Evolutionary conservation across 2,329 filamentous ascomycete species (phyloP), one percentile per base, ranked within the genome.

Genomic region (Paramyrothecium sp.): DNA sequence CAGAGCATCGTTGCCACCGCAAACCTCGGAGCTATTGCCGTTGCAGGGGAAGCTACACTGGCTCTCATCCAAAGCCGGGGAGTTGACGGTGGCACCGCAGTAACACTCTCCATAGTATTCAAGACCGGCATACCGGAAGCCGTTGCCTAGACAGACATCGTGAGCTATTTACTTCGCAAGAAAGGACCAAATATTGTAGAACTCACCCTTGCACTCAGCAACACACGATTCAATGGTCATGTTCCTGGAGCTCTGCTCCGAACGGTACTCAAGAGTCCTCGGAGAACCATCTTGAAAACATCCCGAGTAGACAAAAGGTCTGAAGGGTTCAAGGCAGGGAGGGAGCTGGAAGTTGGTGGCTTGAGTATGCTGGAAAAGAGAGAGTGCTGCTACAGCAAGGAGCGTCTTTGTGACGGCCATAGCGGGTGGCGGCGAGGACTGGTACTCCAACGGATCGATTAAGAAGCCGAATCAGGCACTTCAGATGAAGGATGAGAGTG

Each of bases 1-100:
- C 58, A 85, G 77, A 26, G 69, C 64, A 11, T 73, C 71, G 55
- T 77, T 72, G 20, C 80, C 78, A 55, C 81, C 82, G 59, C 81
- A 84, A 22, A 59, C 72, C 65, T 80, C 57, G 17, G 66, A 63
- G 44, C 66, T 70, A 73, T 81, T 75, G 41, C 76, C 77, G 23
- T 70, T 79, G 67, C 85, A 81, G 11, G 81, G 73, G 56, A 85
- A 83, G 67, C 77, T 84, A 63, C 88, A 89, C 38, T 84, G 76
- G 16, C 80, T 73, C 21, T 79, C 77, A 3, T 74, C 66, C 13
- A 88, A 68, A 61, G 76, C 76, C 63, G 82, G 80, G n/a, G 79
- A 78, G 60, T 82, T 71, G 60, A 82, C 75, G 26, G 78, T 79
- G 59, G 81, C 72, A 33, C 80, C 76, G 60, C 81, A 80, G 68